phyloP scores from a whole-genome alignment of 2,329 filamentous ascomycete species.

The Didymosphaeria variabile region DNA sequence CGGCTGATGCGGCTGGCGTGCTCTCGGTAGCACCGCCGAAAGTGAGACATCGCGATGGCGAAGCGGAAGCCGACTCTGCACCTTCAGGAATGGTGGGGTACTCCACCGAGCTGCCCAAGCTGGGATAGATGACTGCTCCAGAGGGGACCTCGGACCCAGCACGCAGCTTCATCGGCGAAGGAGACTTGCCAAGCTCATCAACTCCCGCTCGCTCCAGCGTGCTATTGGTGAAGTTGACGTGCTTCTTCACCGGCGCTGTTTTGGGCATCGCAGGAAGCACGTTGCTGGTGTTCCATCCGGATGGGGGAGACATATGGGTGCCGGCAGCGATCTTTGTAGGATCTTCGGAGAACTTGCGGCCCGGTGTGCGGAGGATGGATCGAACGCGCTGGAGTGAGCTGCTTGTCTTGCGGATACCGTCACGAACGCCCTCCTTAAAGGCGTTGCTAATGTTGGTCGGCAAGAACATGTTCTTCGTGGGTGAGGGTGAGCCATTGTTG shows the following conservation, averaged over 20 bases:
- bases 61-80: conserved; percentile 33
- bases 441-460: conserved; percentile 42
- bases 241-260: conserved; percentile 79
- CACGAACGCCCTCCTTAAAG: conserved; percentile 49
- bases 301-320: conserved; percentile 62
- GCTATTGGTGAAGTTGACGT: conserved; percentile 80
- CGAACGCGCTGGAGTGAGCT: conserved; percentile 65
- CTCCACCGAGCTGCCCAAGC: conserved; percentile 37
- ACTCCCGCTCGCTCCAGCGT: conserved; percentile 60
- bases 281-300: conserved; percentile 57
- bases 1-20: conserved; percentile 53
- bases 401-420: conserved; percentile 50
- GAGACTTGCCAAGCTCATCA: conserved; percentile 45
- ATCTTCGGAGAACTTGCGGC: conserved; percentile 68
- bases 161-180: conserved; percentile 47
- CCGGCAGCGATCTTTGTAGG: conserved; percentile 67
- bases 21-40: conserved; percentile 40
- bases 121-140: conserved; percentile 44
- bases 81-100: conserved; percentile 50
- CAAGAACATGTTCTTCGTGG: conserved; percentile 60
- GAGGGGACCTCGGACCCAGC: conserved; percentile 45
- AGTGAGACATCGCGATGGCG: conserved; percentile 46
- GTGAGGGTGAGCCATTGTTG: conserved; percentile 29
- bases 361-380: conserved; percentile 69
- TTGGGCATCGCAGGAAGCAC: conserved; percentile 63